phyloP scores from a whole-genome alignment of 1,284 basidiomycete species.

The Schizophyllum amplum region DNA sequence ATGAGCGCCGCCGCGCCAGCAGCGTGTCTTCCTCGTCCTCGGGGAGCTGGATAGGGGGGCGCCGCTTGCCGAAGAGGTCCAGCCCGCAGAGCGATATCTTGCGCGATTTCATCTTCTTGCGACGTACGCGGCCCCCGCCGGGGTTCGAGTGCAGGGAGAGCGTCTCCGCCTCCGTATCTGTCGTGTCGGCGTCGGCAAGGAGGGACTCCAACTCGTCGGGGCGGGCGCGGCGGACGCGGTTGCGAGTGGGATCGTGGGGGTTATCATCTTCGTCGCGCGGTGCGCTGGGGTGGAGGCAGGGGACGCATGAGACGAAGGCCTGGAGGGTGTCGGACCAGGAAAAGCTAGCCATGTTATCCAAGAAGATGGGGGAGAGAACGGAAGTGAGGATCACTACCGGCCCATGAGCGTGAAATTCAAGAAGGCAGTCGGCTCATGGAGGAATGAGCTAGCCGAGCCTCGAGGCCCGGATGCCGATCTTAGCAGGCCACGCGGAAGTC shows the following conservation, averaged over 20 bases:
- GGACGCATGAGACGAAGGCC: background rate
- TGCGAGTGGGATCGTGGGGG: conserved; percentile 23
- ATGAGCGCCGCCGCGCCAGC: conserved; percentile 5
- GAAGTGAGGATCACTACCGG: background rate
- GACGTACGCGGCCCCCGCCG: conserved; percentile 28
- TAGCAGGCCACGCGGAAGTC: too few species aligned
- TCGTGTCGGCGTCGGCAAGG: conserved; percentile 34
- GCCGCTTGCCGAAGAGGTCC: conserved; percentile 47
- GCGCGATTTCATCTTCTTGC: conserved; percentile 9
- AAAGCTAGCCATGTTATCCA: background rate
- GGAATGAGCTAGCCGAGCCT: too few species aligned
- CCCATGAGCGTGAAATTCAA: background rate
- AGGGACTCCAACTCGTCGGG: conserved; percentile 56
- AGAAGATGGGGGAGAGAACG: background rate
- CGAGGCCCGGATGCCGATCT: too few species aligned
- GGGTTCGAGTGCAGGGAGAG: conserved; percentile 61
- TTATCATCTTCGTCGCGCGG: background rate
- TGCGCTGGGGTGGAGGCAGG: background rate
- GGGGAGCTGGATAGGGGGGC: conserved; percentile 44
- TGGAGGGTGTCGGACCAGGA: background rate
- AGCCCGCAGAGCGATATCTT: conserved; percentile 51
- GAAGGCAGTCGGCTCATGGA: too few species aligned
- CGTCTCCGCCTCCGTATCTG: conserved; percentile 47
- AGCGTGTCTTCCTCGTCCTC: conserved; percentile 39
- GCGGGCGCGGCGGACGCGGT: conserved; percentile 32